A percentile compares a stretch with the other conserved stretches of the same genome.
These are phyloP conservation scores for Penicillium cataractarum DNA, from an alignment of 495 filamentous ascomycete species.

Conservation along the genomic window DNA sequence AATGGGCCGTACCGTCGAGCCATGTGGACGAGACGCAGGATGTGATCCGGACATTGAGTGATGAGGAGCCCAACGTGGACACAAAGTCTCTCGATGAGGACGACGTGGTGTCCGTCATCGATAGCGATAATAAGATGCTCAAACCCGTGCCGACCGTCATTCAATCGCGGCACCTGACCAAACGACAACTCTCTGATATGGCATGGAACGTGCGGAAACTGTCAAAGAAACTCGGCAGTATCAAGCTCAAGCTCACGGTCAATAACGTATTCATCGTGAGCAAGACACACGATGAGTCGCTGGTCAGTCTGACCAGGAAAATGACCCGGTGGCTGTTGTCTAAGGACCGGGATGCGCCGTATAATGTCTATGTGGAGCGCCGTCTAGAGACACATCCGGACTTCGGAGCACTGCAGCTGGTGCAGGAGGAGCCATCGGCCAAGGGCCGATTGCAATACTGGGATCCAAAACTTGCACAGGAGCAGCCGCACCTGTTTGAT, in stretches of 20 bases:
- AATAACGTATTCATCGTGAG: slow-evolving; percentile 85
- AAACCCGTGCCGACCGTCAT: slow-evolving; percentile 37
- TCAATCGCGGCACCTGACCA: slow-evolving; percentile 76
- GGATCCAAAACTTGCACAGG: slow-evolving; percentile 74
- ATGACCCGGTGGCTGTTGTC: slow-evolving; percentile 85
- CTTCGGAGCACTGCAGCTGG: slow-evolving; percentile 69
- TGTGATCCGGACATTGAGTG: slow-evolving; percentile 24
- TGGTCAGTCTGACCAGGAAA: slow-evolving; percentile 80
- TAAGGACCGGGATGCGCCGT: slow-evolving; percentile 65
- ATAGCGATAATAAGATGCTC: slow-evolving; percentile 24
- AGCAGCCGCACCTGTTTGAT: slow-evolving; percentile 85
- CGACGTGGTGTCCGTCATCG: slow-evolving; percentile 22
- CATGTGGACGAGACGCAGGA: slow-evolving; percentile 37
- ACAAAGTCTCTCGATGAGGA: slow-evolving; percentile 22
- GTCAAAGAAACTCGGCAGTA: slow-evolving; percentile 78
- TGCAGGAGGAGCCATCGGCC: slow-evolving; percentile 59
- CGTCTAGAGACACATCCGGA: slow-evolving; percentile 67
- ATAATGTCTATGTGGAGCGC: slow-evolving; percentile 80
- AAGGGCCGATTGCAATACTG: slow-evolving; percentile 74
- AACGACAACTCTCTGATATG: slow-evolving; percentile 93
- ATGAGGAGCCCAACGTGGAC: slow-evolving; percentile 27
- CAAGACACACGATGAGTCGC: slow-evolving; percentile 80
- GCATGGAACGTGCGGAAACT: slow-evolving; percentile 91
- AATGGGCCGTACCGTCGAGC: slow-evolving; percentile 37
- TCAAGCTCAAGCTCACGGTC: slow-evolving; percentile 78